Base-by-base conservation (phyloP, 2,329 filamentous ascomycete genomes). In the Aureobasidium namibiae region DNA sequence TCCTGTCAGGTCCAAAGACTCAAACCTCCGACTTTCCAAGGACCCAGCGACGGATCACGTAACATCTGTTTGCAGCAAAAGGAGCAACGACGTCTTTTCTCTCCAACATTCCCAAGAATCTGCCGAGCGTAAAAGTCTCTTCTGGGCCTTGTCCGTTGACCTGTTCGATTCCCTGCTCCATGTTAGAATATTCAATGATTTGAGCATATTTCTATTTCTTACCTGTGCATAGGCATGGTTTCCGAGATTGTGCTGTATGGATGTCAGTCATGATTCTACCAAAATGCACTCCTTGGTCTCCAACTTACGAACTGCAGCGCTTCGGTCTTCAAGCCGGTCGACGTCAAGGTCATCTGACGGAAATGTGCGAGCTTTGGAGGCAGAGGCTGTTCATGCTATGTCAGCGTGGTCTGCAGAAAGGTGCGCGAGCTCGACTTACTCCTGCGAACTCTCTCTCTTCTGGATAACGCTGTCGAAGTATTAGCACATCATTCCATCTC, bases 221-320 rank as follows among this genome's bases (percentile, higher is more conserved):
- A 46, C 42, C 42, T 48, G 45, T 33, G 50, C 50, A 42, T 54
- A 54, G 29, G 50, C 23, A 23, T 18, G 50, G 33, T 54, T 54
- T 41, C 50, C 50, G 6, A 54, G 50, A 23, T 54, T 54, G 50
- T 54, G 50, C 50, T 54, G 38, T 24, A 6, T 18, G 13, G 3
- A 16, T 29, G 36, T 54, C 29, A 54, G 50, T n/a, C 34, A 6
- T 18, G n/a, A 31, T 54, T 18, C 21, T 14, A 18, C 11, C 11
- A 18, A 38, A 18, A 26, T 26, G 13, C 14, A 2, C 8, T 13
- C 33, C 36, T 38, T 8, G 36, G 33, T 24, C 11, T 38, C 8
- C n/a, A 18, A 54, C 38, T 41, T 54, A 54, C 50, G 24, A 42
- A 54, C 9, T 38, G 50, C 3, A 54, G 21, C 36, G 50, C 50